phyloP scores from a whole-genome alignment of 2,329 filamentous ascomycete species.

The Lachnellula subtilissima region DNA sequence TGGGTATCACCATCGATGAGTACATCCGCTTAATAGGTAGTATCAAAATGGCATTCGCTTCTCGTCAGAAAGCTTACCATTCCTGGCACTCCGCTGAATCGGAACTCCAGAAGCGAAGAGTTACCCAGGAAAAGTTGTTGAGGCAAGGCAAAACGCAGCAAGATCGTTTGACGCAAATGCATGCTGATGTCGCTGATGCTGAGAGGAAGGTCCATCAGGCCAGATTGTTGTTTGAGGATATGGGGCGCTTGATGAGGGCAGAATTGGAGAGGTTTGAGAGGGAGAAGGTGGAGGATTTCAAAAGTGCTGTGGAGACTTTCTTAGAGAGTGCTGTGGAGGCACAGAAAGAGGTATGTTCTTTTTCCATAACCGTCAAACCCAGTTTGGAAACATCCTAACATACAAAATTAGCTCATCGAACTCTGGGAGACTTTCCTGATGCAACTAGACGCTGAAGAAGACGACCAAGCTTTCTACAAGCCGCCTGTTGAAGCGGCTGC shows the following conservation, averaged over 20 bases:
- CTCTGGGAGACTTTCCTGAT: conserved; percentile 98
- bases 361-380: neutral
- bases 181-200: conserved; percentile 89
- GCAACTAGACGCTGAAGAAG: conserved; percentile 91
- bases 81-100: conserved; percentile 89
- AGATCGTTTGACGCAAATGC: conserved; percentile 86
- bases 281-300: conserved; percentile 99
- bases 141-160: conserved; percentile 93
- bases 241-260: conserved; percentile 86
- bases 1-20: conserved; percentile 96
- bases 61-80: conserved; percentile 93
- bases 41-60: conserved; percentile 86
- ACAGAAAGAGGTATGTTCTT: conserved; percentile 80
- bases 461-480: conserved; percentile 64
- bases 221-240: conserved; percentile 88
- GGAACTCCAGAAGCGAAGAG: conserved; percentile 84
- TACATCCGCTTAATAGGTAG: conserved; percentile 95
- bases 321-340: conserved; percentile 95
- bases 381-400: neutral
- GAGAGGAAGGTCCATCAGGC: conserved; percentile 91
- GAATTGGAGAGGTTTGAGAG: conserved; percentile 92
- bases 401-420: conserved; percentile 56
- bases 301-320: conserved; percentile 96
- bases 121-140: conserved; percentile 88
- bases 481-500: conserved; percentile 51